Conservation (phyloP, 2,329 filamentous ascomycete genomes). For the Cladosporium sp. region DNA sequence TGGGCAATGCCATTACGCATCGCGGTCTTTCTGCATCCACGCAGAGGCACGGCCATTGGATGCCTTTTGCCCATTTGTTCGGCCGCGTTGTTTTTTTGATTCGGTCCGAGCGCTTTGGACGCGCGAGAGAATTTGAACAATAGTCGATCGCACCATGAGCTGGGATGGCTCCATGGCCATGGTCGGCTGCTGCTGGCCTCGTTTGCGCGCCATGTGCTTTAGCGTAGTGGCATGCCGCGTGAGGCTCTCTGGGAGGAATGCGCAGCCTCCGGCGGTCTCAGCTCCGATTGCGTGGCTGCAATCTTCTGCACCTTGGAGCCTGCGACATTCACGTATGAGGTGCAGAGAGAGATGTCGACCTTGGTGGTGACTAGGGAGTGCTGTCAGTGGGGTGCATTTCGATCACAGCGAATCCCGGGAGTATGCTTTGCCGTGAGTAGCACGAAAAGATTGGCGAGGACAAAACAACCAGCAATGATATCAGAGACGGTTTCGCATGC, state of each 20-base stretch:
- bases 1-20: background rate
- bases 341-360: background rate
- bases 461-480: too few relatives aligned
- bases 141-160: too few relatives aligned
- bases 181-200: background rate
- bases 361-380: too few relatives aligned
- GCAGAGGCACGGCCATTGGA: constrained; percentile 4
- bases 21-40: background rate
- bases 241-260: background rate
- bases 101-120: constrained; percentile 7
- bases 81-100: background rate
- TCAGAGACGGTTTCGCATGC: background rate
- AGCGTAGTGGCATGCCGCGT: constrained; percentile 11
- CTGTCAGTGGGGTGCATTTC: background rate
- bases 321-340: background rate
- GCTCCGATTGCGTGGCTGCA: constrained; percentile 8
- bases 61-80: background rate
- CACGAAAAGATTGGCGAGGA: too few relatives aligned
- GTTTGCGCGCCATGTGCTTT: constrained; percentile 5
- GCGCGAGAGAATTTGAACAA: too few relatives aligned
- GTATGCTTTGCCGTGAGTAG: too few relatives aligned
- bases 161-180: background rate
- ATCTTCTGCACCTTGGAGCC: background rate
- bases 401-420: background rate
- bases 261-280: background rate